Conservation (phyloP, 371 early-diverging fungal species). For the Mucor circinelloides region DNA sequence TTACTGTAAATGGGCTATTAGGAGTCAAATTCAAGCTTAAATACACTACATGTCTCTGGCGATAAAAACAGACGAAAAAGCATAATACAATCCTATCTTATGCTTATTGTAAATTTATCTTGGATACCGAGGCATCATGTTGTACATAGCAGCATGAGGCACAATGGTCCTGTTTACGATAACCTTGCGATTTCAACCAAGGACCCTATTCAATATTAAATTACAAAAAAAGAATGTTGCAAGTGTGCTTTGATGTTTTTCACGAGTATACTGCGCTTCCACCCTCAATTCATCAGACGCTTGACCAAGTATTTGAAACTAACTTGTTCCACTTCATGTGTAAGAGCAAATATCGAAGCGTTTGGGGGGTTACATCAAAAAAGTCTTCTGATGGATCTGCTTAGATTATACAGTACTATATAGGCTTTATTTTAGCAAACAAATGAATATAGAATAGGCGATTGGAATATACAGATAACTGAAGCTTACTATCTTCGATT, state of each 20-base stretch:
- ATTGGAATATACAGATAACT: no score
- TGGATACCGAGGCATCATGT: neutral
- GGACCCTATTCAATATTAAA: neutral
- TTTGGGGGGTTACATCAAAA: no score
- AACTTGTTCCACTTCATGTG: no score
- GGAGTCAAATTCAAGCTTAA: neutral
- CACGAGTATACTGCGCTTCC: neutral
- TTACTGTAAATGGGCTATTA: neutral
- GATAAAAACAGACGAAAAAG: neutral
- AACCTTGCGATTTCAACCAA: neutral
- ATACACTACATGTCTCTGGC: neutral
- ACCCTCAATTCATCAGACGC: no score
- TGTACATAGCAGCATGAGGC: neutral
- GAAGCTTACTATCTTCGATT: no score
- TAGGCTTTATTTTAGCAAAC: no score
- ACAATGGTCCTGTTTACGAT: constrained; percentile 1
- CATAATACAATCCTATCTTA: neutral
- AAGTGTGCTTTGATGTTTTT: constrained; percentile 2
- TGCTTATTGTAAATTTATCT: neutral
- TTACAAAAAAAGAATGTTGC: constrained; percentile 3
- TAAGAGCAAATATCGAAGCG: no score
- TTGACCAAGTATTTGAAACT: no score
- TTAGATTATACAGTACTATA: no score
- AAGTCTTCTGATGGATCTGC: no score
- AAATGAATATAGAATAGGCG: no score